A percentile compares a stretch with the other conserved stretches of the same genome.
Conservation (phyloP, 768 basidiomycete species). For the Kwoniella heveanensis region DNA sequence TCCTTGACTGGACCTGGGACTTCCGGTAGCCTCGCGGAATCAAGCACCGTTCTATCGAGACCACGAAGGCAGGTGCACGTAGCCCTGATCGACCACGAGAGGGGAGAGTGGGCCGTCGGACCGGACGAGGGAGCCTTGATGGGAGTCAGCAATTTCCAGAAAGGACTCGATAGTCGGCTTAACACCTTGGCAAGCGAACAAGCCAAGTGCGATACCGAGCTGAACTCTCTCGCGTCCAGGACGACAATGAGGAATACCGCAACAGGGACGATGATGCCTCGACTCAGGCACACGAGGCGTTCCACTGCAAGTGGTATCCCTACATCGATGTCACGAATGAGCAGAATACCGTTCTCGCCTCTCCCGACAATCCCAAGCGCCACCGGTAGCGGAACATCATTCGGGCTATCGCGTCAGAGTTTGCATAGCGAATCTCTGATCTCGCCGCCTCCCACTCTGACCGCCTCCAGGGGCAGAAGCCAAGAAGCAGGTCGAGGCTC, state of each 20-base stretch:
- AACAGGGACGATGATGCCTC: too few relatives aligned
- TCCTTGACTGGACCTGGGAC: too few relatives aligned
- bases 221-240: neutral
- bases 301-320: too few relatives aligned
- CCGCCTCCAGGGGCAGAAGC: neutral
- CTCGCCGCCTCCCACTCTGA: neutral
- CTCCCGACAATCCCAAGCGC: neutral
- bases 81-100: neutral
- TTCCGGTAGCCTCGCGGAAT: too few relatives aligned
- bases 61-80: neutral
- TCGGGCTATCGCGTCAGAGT: too few relatives aligned
- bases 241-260: too few relatives aligned
- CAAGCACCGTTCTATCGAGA: too few relatives aligned
- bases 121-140: neutral
- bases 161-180: neutral
- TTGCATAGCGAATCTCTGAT: neutral
- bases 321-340: too few relatives aligned
- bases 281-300: too few relatives aligned
- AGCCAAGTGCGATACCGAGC: neutral
- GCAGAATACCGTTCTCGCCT: neutral
- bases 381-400: neutral
- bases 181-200: neutral
- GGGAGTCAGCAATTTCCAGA: neutral
- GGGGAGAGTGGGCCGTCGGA: neutral
- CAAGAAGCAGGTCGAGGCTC: neutral